Evolutionary conservation across 176 grass and related monocot species (phyloP), one percentile per base, ranked within the genome.

Genomic region (Bolboschoenus planiculmis): DNA sequence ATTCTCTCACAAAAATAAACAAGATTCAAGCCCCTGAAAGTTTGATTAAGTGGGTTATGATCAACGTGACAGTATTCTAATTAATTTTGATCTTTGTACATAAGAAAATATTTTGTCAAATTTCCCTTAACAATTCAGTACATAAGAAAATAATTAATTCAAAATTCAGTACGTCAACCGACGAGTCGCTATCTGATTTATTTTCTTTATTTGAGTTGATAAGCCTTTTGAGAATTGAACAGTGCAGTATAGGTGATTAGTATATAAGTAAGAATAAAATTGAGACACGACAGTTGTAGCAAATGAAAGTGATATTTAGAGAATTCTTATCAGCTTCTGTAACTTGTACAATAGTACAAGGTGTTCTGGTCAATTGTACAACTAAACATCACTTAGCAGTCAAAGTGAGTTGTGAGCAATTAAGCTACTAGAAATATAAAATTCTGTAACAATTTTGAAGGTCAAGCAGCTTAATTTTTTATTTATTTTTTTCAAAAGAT

Each of bases 231-330:
- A 47, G 36, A 81, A 57, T 59, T 80, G 20, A 31, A 64, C 21
- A 44, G 35, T 42, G 56, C 56, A 29, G 24, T 0, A 47, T 42
- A 40, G 23, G 36, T 39, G 79, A 47, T 57, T 61, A 30, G 36
- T 70, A 47, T 47, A 74, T 15, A 44, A 46, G 5, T 27, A 46
- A 29, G 37, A 74, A 27, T 29, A 23, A 11, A 26, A 11, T 73
- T 27, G n/a, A 44, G 55, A 58, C 42, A 79, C 48, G 10, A 34
- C 4, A 6, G 37, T 59, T 44, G 31, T 18, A 81, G 20, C 33
- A 81, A 26, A 27, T 42, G 78, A 81, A 26, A 61, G 20, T 44
- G 78, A 55, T 61, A 56, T 61, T 42, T 81, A 81, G 55, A 62
- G 33, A 59, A 61, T 40, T 81, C 53, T 24, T 50, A 23, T 15